Evolutionary conservation across 495 filamentous ascomycete genomes (phyloP).

Genomic region (Xylaria flabelliformis): DNA sequence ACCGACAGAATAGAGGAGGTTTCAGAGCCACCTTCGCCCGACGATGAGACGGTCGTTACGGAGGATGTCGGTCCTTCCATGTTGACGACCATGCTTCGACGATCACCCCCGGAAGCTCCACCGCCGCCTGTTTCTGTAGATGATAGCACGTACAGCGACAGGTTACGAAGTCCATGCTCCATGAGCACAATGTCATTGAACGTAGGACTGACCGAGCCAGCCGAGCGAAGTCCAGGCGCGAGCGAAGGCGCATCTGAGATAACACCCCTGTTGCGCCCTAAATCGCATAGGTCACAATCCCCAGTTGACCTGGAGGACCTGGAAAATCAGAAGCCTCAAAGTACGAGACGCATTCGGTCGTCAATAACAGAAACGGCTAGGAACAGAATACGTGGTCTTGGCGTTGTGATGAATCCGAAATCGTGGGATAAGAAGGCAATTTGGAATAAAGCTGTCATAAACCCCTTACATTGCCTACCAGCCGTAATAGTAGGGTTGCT

Average conservation of each 20-base stretch:
- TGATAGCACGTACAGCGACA: constrained; percentile 6
- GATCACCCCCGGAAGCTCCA: constrained; percentile 52
- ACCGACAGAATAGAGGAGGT: constrained; percentile 62
- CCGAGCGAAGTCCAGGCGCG: constrained; percentile 11
- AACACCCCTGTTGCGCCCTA: constrained; percentile 45
- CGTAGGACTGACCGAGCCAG: background rate
- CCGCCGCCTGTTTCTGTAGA: constrained; percentile 9
- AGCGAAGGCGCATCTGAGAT: constrained; percentile 41
- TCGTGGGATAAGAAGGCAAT: constrained; percentile 71
- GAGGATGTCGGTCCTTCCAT: constrained; percentile 59
- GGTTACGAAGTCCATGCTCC: constrained; percentile 29
- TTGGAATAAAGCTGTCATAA: constrained; percentile 67
- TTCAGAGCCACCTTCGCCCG: constrained; percentile 65
- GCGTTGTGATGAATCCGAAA: constrained; percentile 62
- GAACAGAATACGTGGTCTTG: constrained; percentile 30
- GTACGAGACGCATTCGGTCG: constrained; percentile 9
- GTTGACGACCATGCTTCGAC: constrained; percentile 68
- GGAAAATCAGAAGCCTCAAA: constrained; percentile 49
- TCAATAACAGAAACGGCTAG: constrained; percentile 25
- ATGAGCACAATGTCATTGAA: constrained; percentile 4
- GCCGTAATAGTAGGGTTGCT: constrained; percentile 87
- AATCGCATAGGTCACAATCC: constrained; percentile 36
- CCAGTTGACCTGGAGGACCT: constrained; percentile 44
- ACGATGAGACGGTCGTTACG: constrained; percentile 40
- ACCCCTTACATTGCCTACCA: constrained; percentile 74